These are phyloP conservation scores for Erodium maritimum DNA, from an alignment of 345 rosid species.

Conservation along the genomic window DNA sequence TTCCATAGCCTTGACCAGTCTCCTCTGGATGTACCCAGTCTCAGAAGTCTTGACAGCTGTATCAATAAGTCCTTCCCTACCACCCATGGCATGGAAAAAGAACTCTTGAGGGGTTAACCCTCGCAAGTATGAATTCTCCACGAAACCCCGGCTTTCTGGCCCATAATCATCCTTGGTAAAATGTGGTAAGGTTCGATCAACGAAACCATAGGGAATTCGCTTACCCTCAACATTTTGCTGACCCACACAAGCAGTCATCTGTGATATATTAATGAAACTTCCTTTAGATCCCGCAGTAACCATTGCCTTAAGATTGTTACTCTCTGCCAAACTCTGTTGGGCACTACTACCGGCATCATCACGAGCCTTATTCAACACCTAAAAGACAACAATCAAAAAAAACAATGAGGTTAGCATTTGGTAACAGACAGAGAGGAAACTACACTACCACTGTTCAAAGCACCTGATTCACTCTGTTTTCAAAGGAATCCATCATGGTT, in stretches of 20 bases:
- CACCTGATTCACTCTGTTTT: constrained; percentile 95
- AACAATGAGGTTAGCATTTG: constrained; percentile 1
- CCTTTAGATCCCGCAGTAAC: constrained; percentile 99
- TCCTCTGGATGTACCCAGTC: constrained; percentile 98
- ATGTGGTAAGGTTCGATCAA: constrained; percentile 88
- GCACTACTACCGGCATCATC: constrained; percentile 99
- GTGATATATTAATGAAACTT: constrained; percentile 95
- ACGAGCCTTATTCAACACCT: constrained; percentile 96
- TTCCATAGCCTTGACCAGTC: constrained; percentile 98
- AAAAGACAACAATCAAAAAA: constrained; percentile 6
- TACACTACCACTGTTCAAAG: not conserved
- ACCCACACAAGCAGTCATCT: constrained; percentile 99
- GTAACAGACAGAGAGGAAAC: not conserved
- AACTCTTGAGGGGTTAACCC: constrained; percentile 98
- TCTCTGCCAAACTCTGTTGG: constrained; percentile 87
- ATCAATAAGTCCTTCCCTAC: constrained; percentile 99
- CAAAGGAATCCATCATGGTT: constrained; percentile 92
- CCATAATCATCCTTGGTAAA: constrained; percentile 93
- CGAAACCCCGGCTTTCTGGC: constrained; percentile 99
- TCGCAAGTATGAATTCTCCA: constrained; percentile 92
- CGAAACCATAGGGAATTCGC: constrained; percentile 88
- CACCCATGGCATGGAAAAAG: constrained; percentile 99
- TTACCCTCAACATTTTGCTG: constrained; percentile 99
- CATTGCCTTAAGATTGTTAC: constrained; percentile 97
- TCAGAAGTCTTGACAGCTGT: constrained; percentile 98